A percentile compares a stretch with the other conserved stretches of the same genome.
phyloP scores from a whole-genome alignment of 306 rosid genomes.

The Cicer bijugum region DNA sequence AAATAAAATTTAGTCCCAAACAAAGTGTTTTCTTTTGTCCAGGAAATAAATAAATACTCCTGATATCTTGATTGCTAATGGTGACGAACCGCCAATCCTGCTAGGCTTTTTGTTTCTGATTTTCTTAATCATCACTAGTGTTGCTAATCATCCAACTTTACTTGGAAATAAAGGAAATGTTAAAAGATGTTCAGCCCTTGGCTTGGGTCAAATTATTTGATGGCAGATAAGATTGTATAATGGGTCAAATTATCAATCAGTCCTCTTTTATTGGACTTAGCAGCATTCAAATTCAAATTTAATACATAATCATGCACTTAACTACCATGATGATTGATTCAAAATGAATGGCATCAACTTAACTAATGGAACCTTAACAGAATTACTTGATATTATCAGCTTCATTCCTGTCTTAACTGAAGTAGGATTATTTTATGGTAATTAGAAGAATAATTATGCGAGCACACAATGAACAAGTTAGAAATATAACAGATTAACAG shows the following conservation, averaged over 20 bases:
- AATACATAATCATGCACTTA: conserved; percentile 46
- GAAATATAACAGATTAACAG: background rate
- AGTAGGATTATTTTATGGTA: conserved; percentile 20
- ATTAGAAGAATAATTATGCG: conserved; percentile 32
- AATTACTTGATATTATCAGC: background rate
- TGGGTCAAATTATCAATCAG: too few relatives aligned
- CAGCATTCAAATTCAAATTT: conserved; percentile 4
- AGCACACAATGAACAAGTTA: background rate
- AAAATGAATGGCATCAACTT: conserved; percentile 42
- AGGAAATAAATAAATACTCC: background rate
- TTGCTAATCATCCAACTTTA: conserved; percentile 35
- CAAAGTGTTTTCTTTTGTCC: background rate
- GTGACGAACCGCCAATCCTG: background rate
- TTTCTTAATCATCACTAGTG: conserved; percentile 30
- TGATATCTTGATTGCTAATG: background rate
- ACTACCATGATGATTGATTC: conserved; percentile 50
- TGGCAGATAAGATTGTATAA: background rate
- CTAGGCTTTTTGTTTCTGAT: conserved; percentile 22
- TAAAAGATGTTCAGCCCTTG: conserved; percentile 10
- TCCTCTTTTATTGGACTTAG: conserved; percentile 11
- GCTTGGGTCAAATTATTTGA: conserved; percentile 35
- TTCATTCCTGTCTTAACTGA: background rate
- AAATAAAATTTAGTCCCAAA: background rate
- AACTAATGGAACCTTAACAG: conserved; percentile 12
- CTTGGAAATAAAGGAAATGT: conserved; percentile 35